Percentiles rank a stretch among this genome's conserved stretches.
These are phyloP conservation scores for Candolleomyces eurysporus DNA, from an alignment of 768 basidiomycete species.

Conservation along the genomic window DNA sequence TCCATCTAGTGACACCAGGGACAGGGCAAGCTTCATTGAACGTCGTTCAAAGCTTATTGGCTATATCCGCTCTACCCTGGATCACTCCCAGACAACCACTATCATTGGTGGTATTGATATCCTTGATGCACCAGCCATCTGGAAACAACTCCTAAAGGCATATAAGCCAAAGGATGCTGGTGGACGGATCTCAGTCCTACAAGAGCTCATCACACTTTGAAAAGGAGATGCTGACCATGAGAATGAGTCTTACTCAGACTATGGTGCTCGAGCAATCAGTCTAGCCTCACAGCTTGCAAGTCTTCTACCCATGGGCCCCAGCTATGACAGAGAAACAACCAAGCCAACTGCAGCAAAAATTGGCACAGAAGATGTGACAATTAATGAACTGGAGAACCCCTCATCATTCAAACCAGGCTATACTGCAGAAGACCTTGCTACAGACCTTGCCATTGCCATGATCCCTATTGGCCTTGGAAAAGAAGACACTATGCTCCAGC, in stretches of 20 bases:
- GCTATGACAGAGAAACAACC: neutral
- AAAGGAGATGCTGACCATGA: neutral
- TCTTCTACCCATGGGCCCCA: neutral
- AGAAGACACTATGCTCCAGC: neutral
- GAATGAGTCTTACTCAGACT: neutral
- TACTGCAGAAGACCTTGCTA: neutral
- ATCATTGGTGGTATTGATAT: neutral
- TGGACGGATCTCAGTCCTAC: neutral
- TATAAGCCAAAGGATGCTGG: neutral
- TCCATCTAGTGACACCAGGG: neutral
- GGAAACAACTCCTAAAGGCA: neutral
- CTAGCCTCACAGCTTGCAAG: neutral
- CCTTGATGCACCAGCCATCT: neutral
- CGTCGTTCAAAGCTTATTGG: neutral
- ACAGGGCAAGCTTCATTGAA: neutral
- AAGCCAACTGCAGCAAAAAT: too few species aligned
- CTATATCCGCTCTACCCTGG: neutral
- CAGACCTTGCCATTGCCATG: neutral
- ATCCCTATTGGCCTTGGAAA: neutral
- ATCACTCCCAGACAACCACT: neutral
- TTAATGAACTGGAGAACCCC: neutral
- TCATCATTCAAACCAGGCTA: neutral
- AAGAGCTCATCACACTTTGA: neutral
- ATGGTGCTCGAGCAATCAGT: neutral
- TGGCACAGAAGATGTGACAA: neutral